A percentile compares a stretch with the other conserved stretches of the same genome.
Conservation (phyloP, 805 yeast genomes). For the Saccharomycopsis javanensis region DNA sequence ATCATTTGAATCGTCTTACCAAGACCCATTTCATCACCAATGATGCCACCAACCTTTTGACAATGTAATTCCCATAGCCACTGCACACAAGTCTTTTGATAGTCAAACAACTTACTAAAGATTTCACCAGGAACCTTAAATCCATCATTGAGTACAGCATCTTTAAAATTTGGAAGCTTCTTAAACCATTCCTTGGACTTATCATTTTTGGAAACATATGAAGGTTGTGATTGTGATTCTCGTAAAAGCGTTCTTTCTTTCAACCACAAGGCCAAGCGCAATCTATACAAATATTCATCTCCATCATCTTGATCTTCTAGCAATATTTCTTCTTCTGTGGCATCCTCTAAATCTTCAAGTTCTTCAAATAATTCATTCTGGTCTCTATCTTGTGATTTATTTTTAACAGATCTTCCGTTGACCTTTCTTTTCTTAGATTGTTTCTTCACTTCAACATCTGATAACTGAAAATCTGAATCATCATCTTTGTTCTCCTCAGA, state of each 20-base stretch:
- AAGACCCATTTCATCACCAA: constrained; percentile 97
- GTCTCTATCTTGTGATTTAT: neutral
- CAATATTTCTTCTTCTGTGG: constrained; percentile 21
- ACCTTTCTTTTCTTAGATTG: constrained; percentile 6
- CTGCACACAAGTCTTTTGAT: constrained; percentile 93
- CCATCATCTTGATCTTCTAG: constrained; percentile 50
- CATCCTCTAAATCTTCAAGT: constrained; percentile 20
- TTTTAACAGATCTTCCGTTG: constrained; percentile 1
- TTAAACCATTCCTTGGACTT: constrained; percentile 51
- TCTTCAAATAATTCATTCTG: constrained; percentile 17
- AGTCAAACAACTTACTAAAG: constrained; percentile 76
- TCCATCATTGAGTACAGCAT: constrained; percentile 60
- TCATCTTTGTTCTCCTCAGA: constrained; percentile 23
- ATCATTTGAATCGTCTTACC: constrained; percentile 94
- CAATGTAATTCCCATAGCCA: constrained; percentile 94
- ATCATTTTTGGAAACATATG: constrained; percentile 10
- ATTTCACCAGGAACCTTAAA: constrained; percentile 86
- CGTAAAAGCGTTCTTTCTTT: constrained; percentile 20
- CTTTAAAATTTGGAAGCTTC: constrained; percentile 71
- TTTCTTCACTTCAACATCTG: constrained; percentile 10
- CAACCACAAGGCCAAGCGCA: constrained; percentile 54
- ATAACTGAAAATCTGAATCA: constrained; percentile 12
- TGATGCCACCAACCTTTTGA: constrained; percentile 87
- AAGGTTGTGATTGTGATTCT: neutral
- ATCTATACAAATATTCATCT: constrained; percentile 52